phyloP scores from a whole-genome alignment of 805 yeast species.

The Saccharomycopsis synnaedendra region DNA sequence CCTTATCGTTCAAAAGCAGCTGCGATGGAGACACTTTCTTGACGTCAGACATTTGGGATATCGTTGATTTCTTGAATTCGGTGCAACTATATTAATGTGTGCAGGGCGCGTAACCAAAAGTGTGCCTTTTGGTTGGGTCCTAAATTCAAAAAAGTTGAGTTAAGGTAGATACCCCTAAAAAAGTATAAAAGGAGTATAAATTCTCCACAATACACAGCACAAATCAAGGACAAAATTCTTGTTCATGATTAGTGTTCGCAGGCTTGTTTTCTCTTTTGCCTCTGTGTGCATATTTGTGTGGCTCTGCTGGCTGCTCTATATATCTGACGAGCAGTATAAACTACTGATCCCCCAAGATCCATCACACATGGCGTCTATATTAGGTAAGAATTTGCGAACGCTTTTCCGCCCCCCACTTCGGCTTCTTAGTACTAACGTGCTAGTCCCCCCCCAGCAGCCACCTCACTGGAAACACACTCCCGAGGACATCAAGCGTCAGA shows the following conservation, averaged over 20 bases:
- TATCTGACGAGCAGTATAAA: constrained; percentile 4
- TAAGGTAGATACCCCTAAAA: no score
- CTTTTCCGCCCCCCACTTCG: background rate
- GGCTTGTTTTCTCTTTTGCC: no score
- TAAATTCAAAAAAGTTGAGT: no score
- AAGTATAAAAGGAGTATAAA: no score
- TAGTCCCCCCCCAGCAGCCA: constrained; percentile 26
- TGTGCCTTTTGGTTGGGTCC: no score
- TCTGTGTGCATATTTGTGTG: constrained; percentile 5
- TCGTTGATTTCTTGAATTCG: constrained; percentile 1
- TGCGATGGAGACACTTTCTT: constrained; percentile 15
- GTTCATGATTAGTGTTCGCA: no score
- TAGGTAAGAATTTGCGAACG: constrained; percentile 11
- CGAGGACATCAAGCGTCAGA: constrained; percentile 30
- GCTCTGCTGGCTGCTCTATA: constrained; percentile 12
- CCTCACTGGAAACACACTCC: constrained; percentile 56
- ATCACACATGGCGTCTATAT: constrained; percentile 1
- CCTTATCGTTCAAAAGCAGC: constrained; percentile 23
- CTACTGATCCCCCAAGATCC: background rate
- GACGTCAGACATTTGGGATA: constrained; percentile 4
- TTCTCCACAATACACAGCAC: no score
- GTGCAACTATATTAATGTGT: background rate
- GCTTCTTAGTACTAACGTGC: background rate
- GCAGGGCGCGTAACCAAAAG: background rate
- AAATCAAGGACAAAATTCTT: no score